Conservation (phyloP, 2,329 filamentous ascomycete genomes). For the Colletotrichum acutatum region DNA sequence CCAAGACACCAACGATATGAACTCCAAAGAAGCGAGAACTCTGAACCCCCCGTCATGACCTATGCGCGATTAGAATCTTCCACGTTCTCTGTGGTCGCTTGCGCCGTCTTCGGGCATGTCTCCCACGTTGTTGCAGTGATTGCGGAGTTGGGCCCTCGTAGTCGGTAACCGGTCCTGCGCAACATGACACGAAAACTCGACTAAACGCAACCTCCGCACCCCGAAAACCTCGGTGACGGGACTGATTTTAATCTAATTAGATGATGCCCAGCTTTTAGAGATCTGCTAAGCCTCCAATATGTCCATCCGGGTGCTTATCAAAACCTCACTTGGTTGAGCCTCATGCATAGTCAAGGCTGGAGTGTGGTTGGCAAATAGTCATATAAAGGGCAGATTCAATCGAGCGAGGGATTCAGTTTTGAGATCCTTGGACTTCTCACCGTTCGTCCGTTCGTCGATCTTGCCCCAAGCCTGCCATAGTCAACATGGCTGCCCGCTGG, state of each 20-base stretch:
- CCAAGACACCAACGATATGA: slow-evolving; percentile 25
- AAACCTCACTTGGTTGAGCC: slow-evolving; percentile 11
- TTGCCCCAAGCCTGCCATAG: background rate
- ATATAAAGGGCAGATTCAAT: background rate
- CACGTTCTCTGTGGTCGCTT: background rate
- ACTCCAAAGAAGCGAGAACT: background rate
- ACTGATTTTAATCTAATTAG: slow-evolving; percentile 9
- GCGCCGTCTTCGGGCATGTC: background rate
- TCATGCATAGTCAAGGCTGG: background rate
- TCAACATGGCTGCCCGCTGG: slow-evolving; percentile 18
- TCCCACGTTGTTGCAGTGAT: slow-evolving; percentile 9
- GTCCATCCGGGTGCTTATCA: slow-evolving; percentile 18
- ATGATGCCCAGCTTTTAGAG: slow-evolving; percentile 1
- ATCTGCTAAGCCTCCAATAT: slow-evolving; percentile 7
- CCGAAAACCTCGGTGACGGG: background rate
- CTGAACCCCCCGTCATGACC: background rate
- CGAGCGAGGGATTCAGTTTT: no score
- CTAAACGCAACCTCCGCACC: background rate
- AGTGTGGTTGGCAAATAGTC: background rate
- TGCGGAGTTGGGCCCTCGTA: slow-evolving; percentile 15
- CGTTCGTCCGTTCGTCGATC: background rate
- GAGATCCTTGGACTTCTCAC: background rate
- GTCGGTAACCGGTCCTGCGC: slow-evolving; percentile 6
- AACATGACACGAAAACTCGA: slow-evolving; percentile 8
- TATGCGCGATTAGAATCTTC: slow-evolving; percentile 15